A percentile compares a stretch with the other conserved stretches of the same genome.
phyloP scores from a whole-genome alignment of 345 rosid genomes.

The Syzygium jambos region DNA sequence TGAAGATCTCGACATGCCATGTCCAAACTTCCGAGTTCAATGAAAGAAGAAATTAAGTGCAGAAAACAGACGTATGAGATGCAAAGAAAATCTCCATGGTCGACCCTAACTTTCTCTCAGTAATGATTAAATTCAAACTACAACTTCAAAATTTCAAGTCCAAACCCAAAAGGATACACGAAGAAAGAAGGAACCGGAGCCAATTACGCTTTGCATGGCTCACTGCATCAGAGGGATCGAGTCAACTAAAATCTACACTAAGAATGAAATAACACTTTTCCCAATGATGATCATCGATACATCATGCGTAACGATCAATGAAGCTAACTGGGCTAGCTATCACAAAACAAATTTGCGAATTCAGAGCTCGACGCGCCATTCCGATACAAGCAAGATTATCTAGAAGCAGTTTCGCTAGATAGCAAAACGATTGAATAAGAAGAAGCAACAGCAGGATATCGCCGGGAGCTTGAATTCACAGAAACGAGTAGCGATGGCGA shows the following conservation, averaged over 20 bases:
- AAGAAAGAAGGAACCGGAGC: background rate
- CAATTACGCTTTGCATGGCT: background rate
- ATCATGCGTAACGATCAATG: fast-evolving
- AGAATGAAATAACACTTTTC: no score
- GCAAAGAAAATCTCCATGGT: background rate
- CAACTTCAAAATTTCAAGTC: background rate
- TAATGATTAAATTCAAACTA: fast-evolving
- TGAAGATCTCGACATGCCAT: background rate
- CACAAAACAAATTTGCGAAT: no score
- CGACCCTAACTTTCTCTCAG: background rate
- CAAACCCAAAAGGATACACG: no score
- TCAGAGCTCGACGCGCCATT: no score
- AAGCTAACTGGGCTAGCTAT: no score
- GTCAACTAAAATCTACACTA: no score
- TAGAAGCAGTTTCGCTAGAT: no score
- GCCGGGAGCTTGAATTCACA: background rate
- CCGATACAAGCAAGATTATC: no score
- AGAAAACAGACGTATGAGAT: background rate
- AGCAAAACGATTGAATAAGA: no score
- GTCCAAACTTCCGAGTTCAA: background rate
- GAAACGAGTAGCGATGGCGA: background rate
- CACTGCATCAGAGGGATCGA: background rate
- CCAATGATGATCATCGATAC: no score
- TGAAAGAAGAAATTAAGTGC: fast-evolving
- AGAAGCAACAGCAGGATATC: no score